Base-by-base conservation (phyloP, 345 rosid genomes). In the Salix exigua region DNA sequence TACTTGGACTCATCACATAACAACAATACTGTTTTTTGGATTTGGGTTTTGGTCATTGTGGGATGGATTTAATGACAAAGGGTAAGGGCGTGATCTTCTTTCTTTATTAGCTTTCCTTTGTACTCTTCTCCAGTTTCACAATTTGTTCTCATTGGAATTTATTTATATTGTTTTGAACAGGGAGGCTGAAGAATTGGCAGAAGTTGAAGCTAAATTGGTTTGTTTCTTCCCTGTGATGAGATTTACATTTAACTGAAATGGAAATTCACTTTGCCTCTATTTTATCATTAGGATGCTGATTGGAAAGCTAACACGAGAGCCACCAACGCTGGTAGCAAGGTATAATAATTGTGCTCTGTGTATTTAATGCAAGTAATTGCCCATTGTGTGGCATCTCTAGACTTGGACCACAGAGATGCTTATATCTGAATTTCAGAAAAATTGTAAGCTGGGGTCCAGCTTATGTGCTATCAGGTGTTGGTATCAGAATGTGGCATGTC, bases 41-140 rank as follows among this genome's bases (percentile, higher is more conserved):
- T 95, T 93, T 63, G 98, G 97, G 46, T 64, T 95, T 14, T 91
- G 89, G 94, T 96, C 99, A 35, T 80, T 96, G 79, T 92, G 98
- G 94, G 99, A 96, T 37, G 94, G 85, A 78, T 88, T 91, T 80
- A 88, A 62, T 37, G 89, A 85, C 72, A 83, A 77, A 79, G 96
- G 96, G 97, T 93, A 92, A 16, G 18, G 50, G 55, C 37, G 35
- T 69, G 31, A 79, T 25, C 13, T 23, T 55, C 26, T 17, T 48
- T 67, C 63, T 21, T 35, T 28, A 3, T 66, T 55, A 37, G 3
- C 10, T 74, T 35, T 75, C 64, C n/a, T 77, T 62, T 75, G 68
- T 48, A 25, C 44, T 61, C 12, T 4, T 33, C 46, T 73, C 21
- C 35, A 16, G 38, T 71, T 51, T 66, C 70, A 58, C 64, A 55